Conservation (phyloP, 768 basidiomycete species). For the Amanita polypyramis region DNA sequence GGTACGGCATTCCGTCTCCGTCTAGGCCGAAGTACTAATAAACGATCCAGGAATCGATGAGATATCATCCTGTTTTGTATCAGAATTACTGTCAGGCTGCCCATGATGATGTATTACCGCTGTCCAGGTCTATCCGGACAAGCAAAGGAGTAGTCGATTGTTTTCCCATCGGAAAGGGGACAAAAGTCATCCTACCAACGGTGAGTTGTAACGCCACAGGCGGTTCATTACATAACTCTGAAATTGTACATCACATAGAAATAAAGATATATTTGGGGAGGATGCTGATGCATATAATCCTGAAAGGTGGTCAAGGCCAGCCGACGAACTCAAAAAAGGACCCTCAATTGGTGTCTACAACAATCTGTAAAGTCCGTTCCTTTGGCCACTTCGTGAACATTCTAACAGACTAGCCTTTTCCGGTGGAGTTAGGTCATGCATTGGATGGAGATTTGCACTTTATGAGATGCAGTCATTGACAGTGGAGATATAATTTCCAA, state of each 20-base stretch:
- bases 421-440: slow-evolving; percentile 35
- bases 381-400: neutral
- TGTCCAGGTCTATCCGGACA: slow-evolving; percentile 41
- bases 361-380: slow-evolving; percentile 29
- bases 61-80: slow-evolving; percentile 42
- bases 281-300: slow-evolving; percentile 46
- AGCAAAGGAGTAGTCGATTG: slow-evolving; percentile 31
- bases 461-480: slow-evolving; percentile 49
- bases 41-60: slow-evolving; percentile 33
- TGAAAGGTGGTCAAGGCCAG: slow-evolving; percentile 39
- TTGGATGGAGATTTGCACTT: slow-evolving; percentile 42
- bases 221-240: too few species aligned
- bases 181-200: slow-evolving; percentile 45
- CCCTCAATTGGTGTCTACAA: slow-evolving; percentile 34
- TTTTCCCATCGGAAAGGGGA: slow-evolving; percentile 39
- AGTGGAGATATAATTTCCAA: slow-evolving; percentile 51
- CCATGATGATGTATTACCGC: slow-evolving; percentile 47
- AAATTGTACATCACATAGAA: slow-evolving; percentile 18
- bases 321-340: slow-evolving; percentile 23
- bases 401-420: slow-evolving; percentile 32
- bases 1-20: slow-evolving; percentile 14
- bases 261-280: slow-evolving; percentile 43
- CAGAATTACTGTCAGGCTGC: slow-evolving; percentile 41
- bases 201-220: slow-evolving; percentile 15
- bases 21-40: neutral